Base-by-base conservation (phyloP, 2,329 filamentous ascomycete genomes). In the Paecilomyces fulvus region DNA sequence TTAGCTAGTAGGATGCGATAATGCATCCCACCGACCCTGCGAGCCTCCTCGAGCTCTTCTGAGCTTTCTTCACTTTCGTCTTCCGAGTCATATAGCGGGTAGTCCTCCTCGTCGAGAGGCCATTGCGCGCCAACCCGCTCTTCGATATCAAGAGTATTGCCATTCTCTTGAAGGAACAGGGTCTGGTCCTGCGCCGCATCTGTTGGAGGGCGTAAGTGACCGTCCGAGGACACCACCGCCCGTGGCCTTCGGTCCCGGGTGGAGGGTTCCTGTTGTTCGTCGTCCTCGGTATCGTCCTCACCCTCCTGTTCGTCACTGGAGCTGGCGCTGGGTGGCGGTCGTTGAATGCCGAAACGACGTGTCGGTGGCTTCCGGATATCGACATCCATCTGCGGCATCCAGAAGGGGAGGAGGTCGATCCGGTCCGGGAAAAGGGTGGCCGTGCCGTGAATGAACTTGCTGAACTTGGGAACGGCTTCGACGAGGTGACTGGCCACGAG, bases 401-500 rank as follows among this genome's bases (percentile, higher is more conserved):
- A 99, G 79, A 90, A 99, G 0, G 94, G 94, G 5, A 99, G 79
- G 11, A 99, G 80, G 51, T 96, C 80, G 73, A 99, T 99, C 55
- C 88, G 85, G 49, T 86, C 82, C 0, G 92, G 92, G 72, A 96
- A 95, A 50, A 99, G 76, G 10, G 84, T 89, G 9, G 92, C 92
- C 1, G 87, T 91, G 58, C 94, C 94, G 72, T 99, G 94, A 57
- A 99, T 97, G 72, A 97, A 99, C 76, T 99, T 99, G 68, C 91
- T 96, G 75, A 97, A 99, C 70, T 99, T 99, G 60, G 94, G 94
- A 2, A 99, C 92, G n/a, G 94, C 92, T 75, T 99, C 94, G 1
- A 99, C 94, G 14, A 99, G 81, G 75, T 99, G 94, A 60, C 91
- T 96, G 11, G 90, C 83, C 49, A 91, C 95, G 53, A 99, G 81